phyloP scores from a whole-genome alignment of 2,329 filamentous ascomycete species.

The Aspergillaceae sp. region DNA sequence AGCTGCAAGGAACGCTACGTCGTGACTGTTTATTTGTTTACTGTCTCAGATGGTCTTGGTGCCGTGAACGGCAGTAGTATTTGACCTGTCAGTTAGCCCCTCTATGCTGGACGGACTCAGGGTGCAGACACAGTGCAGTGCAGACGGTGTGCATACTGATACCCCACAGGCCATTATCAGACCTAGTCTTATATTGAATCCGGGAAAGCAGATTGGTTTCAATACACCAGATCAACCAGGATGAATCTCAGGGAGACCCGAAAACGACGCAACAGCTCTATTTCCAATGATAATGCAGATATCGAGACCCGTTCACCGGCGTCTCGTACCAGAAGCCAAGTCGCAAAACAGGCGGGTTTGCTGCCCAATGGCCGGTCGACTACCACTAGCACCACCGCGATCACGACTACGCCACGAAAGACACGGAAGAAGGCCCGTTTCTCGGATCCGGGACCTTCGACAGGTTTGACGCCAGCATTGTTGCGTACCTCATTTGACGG shows the following conservation, averaged over 20 bases:
- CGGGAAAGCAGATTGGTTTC: no score
- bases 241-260: conserved; percentile 8
- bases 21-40: neutral
- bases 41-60: neutral
- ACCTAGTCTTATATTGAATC: neutral
- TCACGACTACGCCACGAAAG: conserved; percentile 21
- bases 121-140: neutral
- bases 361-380: no score
- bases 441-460: conserved; percentile 35
- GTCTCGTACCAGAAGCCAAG: neutral
- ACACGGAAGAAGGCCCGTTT: conserved; percentile 38
- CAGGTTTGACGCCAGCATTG: conserved; percentile 39
- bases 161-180: neutral
- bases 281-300: conserved; percentile 1
- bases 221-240: no score
- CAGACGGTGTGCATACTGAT: neutral
- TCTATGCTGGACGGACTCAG: neutral
- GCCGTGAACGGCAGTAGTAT: neutral
- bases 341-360: neutral
- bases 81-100: neutral
- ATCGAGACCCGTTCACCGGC: conserved; percentile 1
- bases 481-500: conserved; percentile 28
- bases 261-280: conserved; percentile 20
- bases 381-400: neutral
- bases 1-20: neutral